Evolutionary conservation across 2,329 filamentous ascomycete genomes (phyloP), one percentile per base, ranked within the genome.

Genomic region (Penicillium frequentans): DNA sequence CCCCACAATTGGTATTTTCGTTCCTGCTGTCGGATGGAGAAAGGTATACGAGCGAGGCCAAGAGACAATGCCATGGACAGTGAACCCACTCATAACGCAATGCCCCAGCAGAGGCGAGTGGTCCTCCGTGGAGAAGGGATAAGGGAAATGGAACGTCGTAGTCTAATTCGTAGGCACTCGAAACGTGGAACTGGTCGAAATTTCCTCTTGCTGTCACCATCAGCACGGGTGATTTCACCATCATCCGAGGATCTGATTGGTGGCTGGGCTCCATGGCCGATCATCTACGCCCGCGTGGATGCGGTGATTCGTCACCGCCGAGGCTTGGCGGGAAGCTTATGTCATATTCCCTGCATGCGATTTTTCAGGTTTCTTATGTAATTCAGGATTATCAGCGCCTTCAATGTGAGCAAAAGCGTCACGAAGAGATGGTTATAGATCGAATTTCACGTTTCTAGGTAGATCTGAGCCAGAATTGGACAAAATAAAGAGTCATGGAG

Each of bases 201-300:
- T 35, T 45, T 42, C 14, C 13, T 44, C 23, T 49, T 50, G 49
- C 46, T 70, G 68, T 67, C 70, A 72, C 64, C 70, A 73, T 73
- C 70, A 52, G 52, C 47, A 57, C 52, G 44, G 51, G 47, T 56
- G 68, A 73, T 73, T 70, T 70, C 70, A 70, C 69, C 69, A 72
- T 69, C 68, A 58, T 31, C 21, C 43, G 35, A 2, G 0, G 0
- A 27, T 35, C 37, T 66, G 53, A 73, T 73, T 72, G 70, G 70
- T 19, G 21, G 5, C 10, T 23, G 24, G n/a, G 49, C 13, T 33
- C 51, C 57, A 45, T 37, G 21, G 51, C 27, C 39, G 62, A 66
- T 66, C 63, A 49, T 49, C 39, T 33, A 33, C 27, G 52, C 54
- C 49, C 45, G 49, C 49, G 45, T 59, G 58, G 55, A 47, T 31